Evolutionary conservation across 192 early-diverging fungal species (phyloP).

Genomic region (Coemansia sp.): DNA sequence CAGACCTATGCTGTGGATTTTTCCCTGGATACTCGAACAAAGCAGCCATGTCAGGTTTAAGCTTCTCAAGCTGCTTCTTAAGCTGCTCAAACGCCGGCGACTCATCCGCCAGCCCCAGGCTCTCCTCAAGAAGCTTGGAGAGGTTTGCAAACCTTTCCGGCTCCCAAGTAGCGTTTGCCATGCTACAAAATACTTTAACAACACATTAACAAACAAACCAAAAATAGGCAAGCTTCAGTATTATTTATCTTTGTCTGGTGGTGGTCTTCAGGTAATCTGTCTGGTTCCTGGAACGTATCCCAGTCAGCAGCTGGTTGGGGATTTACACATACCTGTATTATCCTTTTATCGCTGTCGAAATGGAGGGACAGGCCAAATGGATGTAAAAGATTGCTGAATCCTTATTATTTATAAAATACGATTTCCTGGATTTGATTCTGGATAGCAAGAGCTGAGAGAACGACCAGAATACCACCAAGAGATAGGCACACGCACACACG

Average conservation of each 20-base stretch:
- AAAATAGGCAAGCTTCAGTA: slow-evolving; percentile 3
- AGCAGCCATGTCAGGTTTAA: slow-evolving; percentile 45
- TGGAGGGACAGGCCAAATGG: not conserved
- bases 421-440: not conserved
- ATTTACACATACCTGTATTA: too few species aligned
- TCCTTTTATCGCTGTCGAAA: too few species aligned
- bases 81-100: slow-evolving; percentile 42
- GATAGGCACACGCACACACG: slow-evolving; percentile 2
- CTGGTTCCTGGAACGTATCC: not conserved
- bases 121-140: slow-evolving; percentile 39
- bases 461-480: not conserved
- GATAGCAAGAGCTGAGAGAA: not conserved
- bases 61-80: slow-evolving; percentile 35
- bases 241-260: not conserved
- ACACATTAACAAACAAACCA: slow-evolving; percentile 11
- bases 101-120: slow-evolving; percentile 31
- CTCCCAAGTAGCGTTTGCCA: slow-evolving; percentile 53
- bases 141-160: slow-evolving; percentile 51
- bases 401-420: not conserved
- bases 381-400: not conserved
- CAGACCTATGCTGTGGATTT: slow-evolving; percentile 41
- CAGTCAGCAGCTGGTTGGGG: not conserved
- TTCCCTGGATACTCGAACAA: slow-evolving; percentile 45
- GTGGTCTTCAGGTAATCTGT: not conserved
- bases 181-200: slow-evolving; percentile 15